Conservation (phyloP, 2,329 filamentous ascomycete genomes). For the Coniochaeta pulveracea region DNA sequence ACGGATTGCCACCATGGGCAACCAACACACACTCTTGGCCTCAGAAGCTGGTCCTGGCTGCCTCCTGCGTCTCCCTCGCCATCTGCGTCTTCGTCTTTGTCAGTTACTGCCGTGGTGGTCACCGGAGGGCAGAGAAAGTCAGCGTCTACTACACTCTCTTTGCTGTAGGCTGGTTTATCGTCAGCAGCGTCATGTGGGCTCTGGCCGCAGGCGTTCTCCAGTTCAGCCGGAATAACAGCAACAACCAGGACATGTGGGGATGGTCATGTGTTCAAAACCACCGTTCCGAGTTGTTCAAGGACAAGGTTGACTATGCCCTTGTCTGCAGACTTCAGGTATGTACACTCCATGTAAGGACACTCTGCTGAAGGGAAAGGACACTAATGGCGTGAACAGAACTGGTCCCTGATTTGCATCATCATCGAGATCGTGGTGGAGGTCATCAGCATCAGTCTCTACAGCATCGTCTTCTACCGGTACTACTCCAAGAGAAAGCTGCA, state of each 20-base stretch:
- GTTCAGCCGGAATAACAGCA: slow-evolving; percentile 57
- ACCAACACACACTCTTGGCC: slow-evolving; percentile 73
- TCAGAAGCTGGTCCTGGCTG: slow-evolving; percentile 69
- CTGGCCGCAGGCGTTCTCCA: slow-evolving; percentile 78
- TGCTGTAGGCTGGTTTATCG: slow-evolving; percentile 84
- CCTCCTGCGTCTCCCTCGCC: slow-evolving; percentile 69
- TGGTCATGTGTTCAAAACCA: slow-evolving; percentile 94
- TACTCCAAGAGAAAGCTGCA: slow-evolving; percentile 91
- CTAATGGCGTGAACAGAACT: slow-evolving; percentile 52
- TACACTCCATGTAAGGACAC: background rate
- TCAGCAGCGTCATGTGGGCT: slow-evolving; percentile 87
- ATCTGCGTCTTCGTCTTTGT: slow-evolving; percentile 73
- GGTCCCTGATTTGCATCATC: slow-evolving; percentile 90
- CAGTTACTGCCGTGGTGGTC: slow-evolving; percentile 81
- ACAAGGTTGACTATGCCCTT: slow-evolving; percentile 79
- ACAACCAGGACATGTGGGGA: slow-evolving; percentile 89
- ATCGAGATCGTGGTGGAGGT: slow-evolving; percentile 92
- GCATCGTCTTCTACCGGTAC: slow-evolving; percentile 91
- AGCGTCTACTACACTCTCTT: slow-evolving; percentile 94
- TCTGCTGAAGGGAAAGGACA: background rate
- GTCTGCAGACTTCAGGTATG: slow-evolving; percentile 78
- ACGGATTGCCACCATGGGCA: slow-evolving; percentile 78
- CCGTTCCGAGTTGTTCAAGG: slow-evolving; percentile 62
- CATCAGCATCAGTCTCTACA: slow-evolving; percentile 87
- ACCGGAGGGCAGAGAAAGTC: slow-evolving; percentile 81